Base-by-base conservation (phyloP, 2,329 filamentous ascomycete genomes). In the Penicillium sp. region DNA sequence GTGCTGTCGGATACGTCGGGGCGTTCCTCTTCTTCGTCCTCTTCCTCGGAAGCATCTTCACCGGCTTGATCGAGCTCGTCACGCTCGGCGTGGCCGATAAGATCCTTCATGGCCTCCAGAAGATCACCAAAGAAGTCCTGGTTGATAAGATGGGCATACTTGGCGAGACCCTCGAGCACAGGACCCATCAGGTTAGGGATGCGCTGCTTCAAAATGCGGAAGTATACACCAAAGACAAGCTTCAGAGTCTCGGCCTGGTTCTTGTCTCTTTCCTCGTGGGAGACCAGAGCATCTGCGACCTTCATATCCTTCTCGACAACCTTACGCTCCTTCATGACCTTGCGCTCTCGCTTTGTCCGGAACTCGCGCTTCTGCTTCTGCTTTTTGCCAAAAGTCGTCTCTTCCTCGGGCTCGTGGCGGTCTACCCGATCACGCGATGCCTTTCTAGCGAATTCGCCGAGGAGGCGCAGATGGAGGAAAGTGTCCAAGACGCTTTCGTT, bases 91-190 rank as follows among this genome's bases (percentile, higher is more conserved):
- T 93, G 87, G 4, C 88, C 86, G 70, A 98, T 94, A 49, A 99
- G 86, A 66, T 99, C 95, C 77, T 96, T 96, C 42, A 99, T 83
- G 0, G 93, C 94, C 79, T 98, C 95, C 12, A 99, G 86, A 33
- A 99, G 84, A 74, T 99, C 95, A 30, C 94, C 95, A 72, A 99
- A 99, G 82, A 99, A 98, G 75, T 99, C 92, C 74, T 99, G 93
- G 80, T 99, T 99, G 84, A 99, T 99, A 62, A 99, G 85, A 75
- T 97, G 95, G 3, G 93, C 89, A 75, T 96, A 99, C 74, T 93
- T 93, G 55, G 94, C 93, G 24, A 99, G 82, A 30, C 95, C 95
- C 81, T 98, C 95, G 5, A 99, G 85, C 0, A 97, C 93, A 15
- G 94, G 93, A n/a, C 95, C 95, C 92, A 97, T 98, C 19, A 99